A percentile compares a stretch with the other conserved stretches of the same genome.
Evolutionary conservation across 768 basidiomycete species (phyloP).

Genomic region (Rubroboletus pulcherrimus): DNA sequence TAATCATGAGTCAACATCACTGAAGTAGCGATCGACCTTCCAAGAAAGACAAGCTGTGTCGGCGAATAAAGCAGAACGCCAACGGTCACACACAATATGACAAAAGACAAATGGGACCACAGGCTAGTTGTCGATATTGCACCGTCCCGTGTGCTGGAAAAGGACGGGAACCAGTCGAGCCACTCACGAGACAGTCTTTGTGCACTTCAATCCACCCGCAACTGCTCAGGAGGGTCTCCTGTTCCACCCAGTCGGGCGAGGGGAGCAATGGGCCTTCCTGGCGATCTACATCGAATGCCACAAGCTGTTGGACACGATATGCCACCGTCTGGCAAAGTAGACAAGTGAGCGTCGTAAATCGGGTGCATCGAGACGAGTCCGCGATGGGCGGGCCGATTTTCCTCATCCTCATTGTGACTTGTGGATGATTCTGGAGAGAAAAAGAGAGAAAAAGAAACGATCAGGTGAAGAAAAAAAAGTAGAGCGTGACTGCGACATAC

Average conservation of each 20-base stretch:
- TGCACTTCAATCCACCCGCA: slow-evolving; percentile 75
- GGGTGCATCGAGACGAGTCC: slow-evolving; percentile 48
- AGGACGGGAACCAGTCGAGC: not conserved
- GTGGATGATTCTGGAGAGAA: slow-evolving; percentile 54
- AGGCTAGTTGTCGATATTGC: not conserved
- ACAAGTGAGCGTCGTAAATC: slow-evolving; percentile 65
- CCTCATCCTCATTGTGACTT: slow-evolving; percentile 65
- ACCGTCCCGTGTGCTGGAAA: not conserved
- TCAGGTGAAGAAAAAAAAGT: not conserved
- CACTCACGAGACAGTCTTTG: slow-evolving; percentile 62
- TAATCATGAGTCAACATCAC: slow-evolving; percentile 16
- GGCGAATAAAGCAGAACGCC: slow-evolving; percentile 6
- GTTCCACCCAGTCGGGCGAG: slow-evolving; percentile 73
- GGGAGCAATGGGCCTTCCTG: slow-evolving; percentile 66
- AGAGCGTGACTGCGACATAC: slow-evolving; percentile 39
- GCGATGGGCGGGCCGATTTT: slow-evolving; percentile 41
- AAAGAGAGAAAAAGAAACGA: slow-evolving; percentile 2
- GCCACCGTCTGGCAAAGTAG: slow-evolving; percentile 59
- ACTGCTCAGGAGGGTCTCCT: slow-evolving; percentile 61
- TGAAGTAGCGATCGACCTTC: not conserved
- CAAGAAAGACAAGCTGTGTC: slow-evolving; percentile 7
- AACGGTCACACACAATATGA: not conserved
- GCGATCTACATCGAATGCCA: slow-evolving; percentile 53
- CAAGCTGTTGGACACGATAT: slow-evolving; percentile 66
- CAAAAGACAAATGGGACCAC: slow-evolving; percentile 1